Base-by-base conservation (phyloP, 1,139 yeast genomes). In the Sugiyamaella sp. region DNA sequence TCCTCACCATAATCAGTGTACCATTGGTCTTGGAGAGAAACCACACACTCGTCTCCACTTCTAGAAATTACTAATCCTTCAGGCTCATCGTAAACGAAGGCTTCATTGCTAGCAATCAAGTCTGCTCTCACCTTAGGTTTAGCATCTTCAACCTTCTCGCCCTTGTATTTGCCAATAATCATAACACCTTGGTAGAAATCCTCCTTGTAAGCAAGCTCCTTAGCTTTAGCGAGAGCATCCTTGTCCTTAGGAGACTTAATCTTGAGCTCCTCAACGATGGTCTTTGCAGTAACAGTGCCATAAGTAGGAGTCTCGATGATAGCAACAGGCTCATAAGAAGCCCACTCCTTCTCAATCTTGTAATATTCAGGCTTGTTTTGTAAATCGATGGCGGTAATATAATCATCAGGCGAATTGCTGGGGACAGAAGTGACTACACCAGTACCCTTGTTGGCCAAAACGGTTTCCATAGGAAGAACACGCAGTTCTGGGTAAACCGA, bases 401-500 rank as follows among this genome's bases (percentile, higher is more conserved):
- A 93, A 77, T 93, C 99, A 75, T 95, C 99, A 57, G 99, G 98
- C 55, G 98, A 91, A 73, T 91, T 97, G 14, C 96, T 86, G 60
- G 99, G 99, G 60, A 91, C 99, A 77, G 97, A 95, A 12, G 98
- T 93, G 56, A 95, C 99, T 43, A 93, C 98, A 77, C 98, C 99
- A 50, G 99, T 95, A 80, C 99, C 99, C 77, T 95, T 93, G 56
- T 84, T 79, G 41, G 96, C 95, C 71, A 93, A 79, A 56, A 95
- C 93, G 35, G 97, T 89, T 74, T 93, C 98, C 99, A 93, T 93
- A 62, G 99, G 99, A 64, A 93, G 80, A 56, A 95, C 86, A 67
- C 95, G 81, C 63, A 93, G 77, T 65, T 87, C 83, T 54, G 82
- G 76, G 70, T 83, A 77, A 17, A 78, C 79, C 14, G 97, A 82